These are phyloP conservation scores for Stylonectria norvegica DNA, from an alignment of 2,329 filamentous ascomycete species.

Conservation along the genomic window DNA sequence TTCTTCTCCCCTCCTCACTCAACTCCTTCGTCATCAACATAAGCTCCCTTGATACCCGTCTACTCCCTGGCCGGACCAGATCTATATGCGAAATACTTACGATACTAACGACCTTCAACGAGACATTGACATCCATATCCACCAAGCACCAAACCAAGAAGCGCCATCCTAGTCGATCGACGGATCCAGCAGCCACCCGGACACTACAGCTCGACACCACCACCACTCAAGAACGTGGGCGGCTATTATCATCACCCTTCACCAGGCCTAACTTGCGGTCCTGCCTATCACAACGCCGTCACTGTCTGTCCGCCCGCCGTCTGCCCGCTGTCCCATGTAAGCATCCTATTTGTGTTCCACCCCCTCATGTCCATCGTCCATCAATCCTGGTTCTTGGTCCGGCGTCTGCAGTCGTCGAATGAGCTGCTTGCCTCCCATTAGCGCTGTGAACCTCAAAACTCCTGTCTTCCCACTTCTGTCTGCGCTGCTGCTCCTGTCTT, in stretches of 20 bases:
- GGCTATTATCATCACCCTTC: slow-evolving; percentile 25
- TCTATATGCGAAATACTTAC: too few relatives aligned
- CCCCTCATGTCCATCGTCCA: slow-evolving; percentile 26
- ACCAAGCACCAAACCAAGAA: too few relatives aligned
- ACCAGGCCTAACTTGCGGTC: slow-evolving; percentile 17
- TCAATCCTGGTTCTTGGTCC: slow-evolving; percentile 31
- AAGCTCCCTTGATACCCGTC: too few relatives aligned
- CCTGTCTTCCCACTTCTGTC: slow-evolving; percentile 40
- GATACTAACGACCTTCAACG: too few relatives aligned
- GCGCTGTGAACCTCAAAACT: slow-evolving; percentile 48
- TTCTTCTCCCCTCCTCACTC: too few relatives aligned
- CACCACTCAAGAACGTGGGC: slow-evolving; percentile 20
- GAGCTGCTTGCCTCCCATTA: slow-evolving; percentile 26
- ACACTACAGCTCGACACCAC: slow-evolving; percentile 36
- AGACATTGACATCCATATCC: too few relatives aligned
- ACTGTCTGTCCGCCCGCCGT: slow-evolving; percentile 17
- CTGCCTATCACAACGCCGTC: slow-evolving; percentile 29
- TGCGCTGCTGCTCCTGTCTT: slow-evolving; percentile 35
- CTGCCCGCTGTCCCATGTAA: slow-evolving; percentile 24
- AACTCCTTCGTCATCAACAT: too few relatives aligned
- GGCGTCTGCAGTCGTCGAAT: slow-evolving; percentile 37
- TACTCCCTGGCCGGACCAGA: too few relatives aligned
- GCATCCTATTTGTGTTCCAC: slow-evolving; percentile 25
- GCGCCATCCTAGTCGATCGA: too few relatives aligned
- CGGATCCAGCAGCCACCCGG: slow-evolving; percentile 12